Evolutionary conservation across 768 basidiomycete species (phyloP).

Genomic region (Collybia mongolica): DNA sequence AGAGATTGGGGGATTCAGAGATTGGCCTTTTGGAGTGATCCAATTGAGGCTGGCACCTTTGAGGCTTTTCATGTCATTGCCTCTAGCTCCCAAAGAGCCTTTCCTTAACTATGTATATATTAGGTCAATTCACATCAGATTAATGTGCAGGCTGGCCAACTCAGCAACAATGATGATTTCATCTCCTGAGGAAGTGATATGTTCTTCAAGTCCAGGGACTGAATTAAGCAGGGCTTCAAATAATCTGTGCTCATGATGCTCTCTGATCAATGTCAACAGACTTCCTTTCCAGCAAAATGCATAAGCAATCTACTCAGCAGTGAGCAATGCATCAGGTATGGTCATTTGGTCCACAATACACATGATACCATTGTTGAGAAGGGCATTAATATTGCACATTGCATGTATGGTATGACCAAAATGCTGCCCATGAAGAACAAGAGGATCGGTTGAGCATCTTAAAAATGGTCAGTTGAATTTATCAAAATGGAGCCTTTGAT

Average conservation of each 20-base stretch:
- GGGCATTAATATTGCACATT: slow-evolving; percentile 12
- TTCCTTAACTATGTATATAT: background rate
- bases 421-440: slow-evolving; percentile 18
- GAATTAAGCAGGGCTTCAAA: background rate
- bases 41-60: background rate
- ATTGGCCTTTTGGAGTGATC: background rate
- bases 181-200: slow-evolving; percentile 1
- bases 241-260: background rate
- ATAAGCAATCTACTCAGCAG: background rate
- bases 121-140: background rate
- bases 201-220: background rate
- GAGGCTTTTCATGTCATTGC: background rate
- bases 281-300: no score
- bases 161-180: slow-evolving; percentile 2
- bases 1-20: background rate
- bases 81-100: slow-evolving; percentile 3
- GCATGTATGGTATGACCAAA: slow-evolving; percentile 15
- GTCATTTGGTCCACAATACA: background rate
- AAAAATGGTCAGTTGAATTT: no score
- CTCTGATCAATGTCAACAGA: no score
- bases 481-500: no score
- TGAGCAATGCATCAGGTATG: background rate
- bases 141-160: slow-evolving; percentile 2
- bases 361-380: slow-evolving; percentile 13
- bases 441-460: slow-evolving; percentile 7